phyloP scores from a whole-genome alignment of 768 basidiomycete genomes.

The Amanita thiersii region DNA sequence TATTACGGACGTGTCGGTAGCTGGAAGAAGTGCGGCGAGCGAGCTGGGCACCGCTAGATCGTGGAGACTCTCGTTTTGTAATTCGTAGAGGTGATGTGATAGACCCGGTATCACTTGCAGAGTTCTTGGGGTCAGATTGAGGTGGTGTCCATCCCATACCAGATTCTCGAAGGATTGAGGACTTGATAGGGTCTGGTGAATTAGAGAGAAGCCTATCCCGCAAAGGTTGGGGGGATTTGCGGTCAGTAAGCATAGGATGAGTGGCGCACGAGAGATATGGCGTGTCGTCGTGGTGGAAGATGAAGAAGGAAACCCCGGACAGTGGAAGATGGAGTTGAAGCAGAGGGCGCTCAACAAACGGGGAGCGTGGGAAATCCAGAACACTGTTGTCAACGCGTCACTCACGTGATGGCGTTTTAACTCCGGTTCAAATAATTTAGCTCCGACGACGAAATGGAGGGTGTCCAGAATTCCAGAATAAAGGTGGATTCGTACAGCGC shows the following conservation, averaged over 20 bases:
- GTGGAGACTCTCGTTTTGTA: slow-evolving; percentile 54
- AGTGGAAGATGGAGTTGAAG: no score
- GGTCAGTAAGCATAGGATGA: slow-evolving; percentile 22
- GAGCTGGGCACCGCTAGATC: slow-evolving; percentile 33
- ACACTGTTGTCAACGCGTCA: slow-evolving; percentile 20
- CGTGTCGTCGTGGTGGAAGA: slow-evolving; percentile 11
- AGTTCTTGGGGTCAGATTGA: slow-evolving; percentile 24
- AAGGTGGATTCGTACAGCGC: no score
- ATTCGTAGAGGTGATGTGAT: slow-evolving; percentile 66
- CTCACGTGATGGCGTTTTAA: slow-evolving; percentile 32
- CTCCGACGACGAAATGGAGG: no score
- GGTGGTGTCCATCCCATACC: slow-evolving; percentile 56
- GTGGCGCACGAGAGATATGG: slow-evolving; percentile 6
- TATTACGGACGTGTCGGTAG: slow-evolving; percentile 70
- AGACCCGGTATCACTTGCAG: slow-evolving; percentile 24
- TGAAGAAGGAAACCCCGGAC: slow-evolving; percentile 11
- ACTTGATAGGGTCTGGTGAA: slow-evolving; percentile 56
- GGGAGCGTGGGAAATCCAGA: slow-evolving; percentile 33
- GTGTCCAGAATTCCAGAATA: no score
- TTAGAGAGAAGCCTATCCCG: slow-evolving; percentile 56
- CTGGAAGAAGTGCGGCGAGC: slow-evolving; percentile 70
- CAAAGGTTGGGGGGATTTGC: slow-evolving; percentile 34
- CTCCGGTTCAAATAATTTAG: background rate
- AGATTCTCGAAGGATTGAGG: slow-evolving; percentile 54
- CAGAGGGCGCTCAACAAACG: slow-evolving; percentile 35